Evolutionary conservation across 2,329 filamentous ascomycete genomes (phyloP), one percentile per base, ranked within the genome.

Genomic region (Aspergillus sp.): DNA sequence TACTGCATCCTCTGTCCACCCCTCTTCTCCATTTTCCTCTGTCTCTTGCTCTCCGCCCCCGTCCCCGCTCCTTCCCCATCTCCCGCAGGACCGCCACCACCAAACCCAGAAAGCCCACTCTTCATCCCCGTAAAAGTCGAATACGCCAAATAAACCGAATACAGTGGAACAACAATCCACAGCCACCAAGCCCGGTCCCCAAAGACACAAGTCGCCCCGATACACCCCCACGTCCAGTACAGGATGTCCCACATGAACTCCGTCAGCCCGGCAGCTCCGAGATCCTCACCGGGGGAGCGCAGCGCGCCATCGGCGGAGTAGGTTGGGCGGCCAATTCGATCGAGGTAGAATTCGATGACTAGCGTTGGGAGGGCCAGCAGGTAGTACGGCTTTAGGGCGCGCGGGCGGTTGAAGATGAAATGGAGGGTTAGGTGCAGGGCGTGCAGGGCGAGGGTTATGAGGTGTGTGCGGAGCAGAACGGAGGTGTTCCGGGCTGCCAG

Each of bases 161-260:
- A 83, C 5, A 76, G 17, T 2, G 80, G 80, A 34, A 82, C 74
- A 3, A 77, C 75, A 24, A 79, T 69, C 74, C 83, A 89, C 36
- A 85, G 63, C 80, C 85, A 85, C 88, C 88, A 90, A 3, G 80
- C 90, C 78, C 88, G 88, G 72, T 97, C 92, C 4, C 95, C 95
- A 48, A 93, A 84, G 26, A 96, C 62, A 15, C 89, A 83, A 13
- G 88, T 92, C n/a, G 89, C 74, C 8, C 88, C 76, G 41, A 91
- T 79, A 53, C 87, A 89, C 11, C 85, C 87, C 88, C 93, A 97
- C 0, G 92, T 97, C 78, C 96, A 91, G 85, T 96, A 98, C 53
- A 96, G 80, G 49, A 96, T 85, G 77, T 99, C 95, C 83, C 96
- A 99, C 89, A 98, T 91, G 80, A 96, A 98, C 77, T 97, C 95